phyloP scores from a whole-genome alignment of 768 basidiomycete species.

The Trametes cubensis region DNA sequence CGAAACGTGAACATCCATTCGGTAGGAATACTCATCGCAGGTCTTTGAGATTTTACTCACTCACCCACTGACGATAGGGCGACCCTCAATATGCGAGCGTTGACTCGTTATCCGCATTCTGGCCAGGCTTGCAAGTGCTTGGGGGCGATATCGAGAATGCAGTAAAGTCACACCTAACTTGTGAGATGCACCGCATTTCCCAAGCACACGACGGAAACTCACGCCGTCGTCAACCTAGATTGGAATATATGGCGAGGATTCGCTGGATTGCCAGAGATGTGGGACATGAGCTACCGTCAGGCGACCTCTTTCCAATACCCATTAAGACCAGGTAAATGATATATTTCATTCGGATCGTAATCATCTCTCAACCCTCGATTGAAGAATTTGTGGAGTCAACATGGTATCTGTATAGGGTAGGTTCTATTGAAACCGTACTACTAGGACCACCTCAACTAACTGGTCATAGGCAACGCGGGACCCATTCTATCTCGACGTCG shows the following conservation, averaged over 20 bases:
- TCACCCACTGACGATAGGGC: constrained; percentile 50
- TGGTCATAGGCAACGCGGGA: constrained; percentile 82
- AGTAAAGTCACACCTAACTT: constrained; percentile 88
- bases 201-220: neutral
- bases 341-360: neutral
- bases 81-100: constrained; percentile 74
- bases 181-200: constrained; percentile 44
- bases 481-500: constrained; percentile 90
- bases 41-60: neutral
- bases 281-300: constrained; percentile 72
- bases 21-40: constrained; percentile 19
- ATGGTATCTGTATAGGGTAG: constrained; percentile 89
- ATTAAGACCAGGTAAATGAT: constrained; percentile 63
- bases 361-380: neutral
- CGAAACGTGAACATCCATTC: constrained; percentile 73
- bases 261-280: constrained; percentile 90
- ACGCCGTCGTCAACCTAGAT: constrained; percentile 48
- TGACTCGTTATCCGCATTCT: constrained; percentile 96
- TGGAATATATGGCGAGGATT: constrained; percentile 92
- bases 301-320: constrained; percentile 82
- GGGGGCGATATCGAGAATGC: constrained; percentile 87
- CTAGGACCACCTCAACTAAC: no score
- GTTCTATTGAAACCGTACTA: constrained; percentile 55
- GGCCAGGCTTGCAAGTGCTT: constrained; percentile 93
- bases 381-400: constrained; percentile 94